Base-by-base conservation (phyloP, 768 basidiomycete species). In the Panellus pusillus region DNA sequence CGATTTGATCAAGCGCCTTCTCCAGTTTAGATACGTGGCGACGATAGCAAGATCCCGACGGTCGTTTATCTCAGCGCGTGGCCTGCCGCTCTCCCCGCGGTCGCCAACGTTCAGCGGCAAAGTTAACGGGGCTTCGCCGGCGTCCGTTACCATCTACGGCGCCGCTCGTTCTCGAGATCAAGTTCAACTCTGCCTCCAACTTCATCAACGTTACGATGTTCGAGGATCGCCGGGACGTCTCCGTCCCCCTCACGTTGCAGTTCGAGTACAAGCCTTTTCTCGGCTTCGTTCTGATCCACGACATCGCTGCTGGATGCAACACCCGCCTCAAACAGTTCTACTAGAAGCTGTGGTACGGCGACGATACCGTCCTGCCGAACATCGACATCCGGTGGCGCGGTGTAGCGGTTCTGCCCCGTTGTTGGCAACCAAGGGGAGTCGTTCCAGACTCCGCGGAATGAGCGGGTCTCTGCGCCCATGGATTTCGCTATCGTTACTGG, bases 401-500 rank as follows among this genome's bases (percentile, higher is more conserved):
- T 99, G 12, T 92, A 97, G 69, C 78, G 81, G 11, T 99, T 99
- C 79, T 96, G 93, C 63, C 80, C 85, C 19, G 88, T 99, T 44
- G 84, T 98, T 51, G 96, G 95, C 29, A 98, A 98, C 71, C 87
- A 95, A 65, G 87, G 84, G 28, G 96, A 93, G 67, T 80, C 81
- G 1, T 99, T 96, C 80, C 93, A 95, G 80, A 76, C 80, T 12
- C 82, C 78, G 3, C 80, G 93, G 52, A 86, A 78, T 44, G 76
- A 78, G 19, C 77, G 78, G 31, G 82, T 93, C 40, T 83, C 89
- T 64, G 93, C 96, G 2, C 97, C 97, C 0, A 96, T 99, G 92
- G 96, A 98, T 73, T 98, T 97, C 63, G 93, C 95, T 20, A 99
- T 99, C 65, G 96, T 98, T 46, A 87, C 94, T 37, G 95, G 96